Conservation (phyloP, 257 asterid species). For the Capsicum rhomboideum region DNA sequence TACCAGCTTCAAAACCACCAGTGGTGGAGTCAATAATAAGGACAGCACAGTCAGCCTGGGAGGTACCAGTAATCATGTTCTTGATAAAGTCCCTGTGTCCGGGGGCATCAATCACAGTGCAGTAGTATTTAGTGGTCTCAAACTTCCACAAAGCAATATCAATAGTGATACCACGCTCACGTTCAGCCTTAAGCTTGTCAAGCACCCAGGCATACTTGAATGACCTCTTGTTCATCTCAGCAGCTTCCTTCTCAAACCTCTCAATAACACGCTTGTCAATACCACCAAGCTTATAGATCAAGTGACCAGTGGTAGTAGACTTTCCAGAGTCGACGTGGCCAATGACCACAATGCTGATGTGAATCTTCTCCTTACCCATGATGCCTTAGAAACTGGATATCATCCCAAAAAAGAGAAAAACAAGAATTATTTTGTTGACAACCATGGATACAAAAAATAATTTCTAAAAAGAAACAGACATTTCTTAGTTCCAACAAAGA, state of each 20-base stretch:
- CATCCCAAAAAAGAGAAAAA: not conserved
- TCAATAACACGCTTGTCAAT: constrained; percentile 84
- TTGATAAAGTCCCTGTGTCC: constrained; percentile 82
- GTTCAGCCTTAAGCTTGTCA: constrained; percentile 89
- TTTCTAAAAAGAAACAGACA: not conserved
- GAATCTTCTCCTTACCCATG: constrained; percentile 37
- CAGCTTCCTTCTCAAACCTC: constrained; percentile 86
- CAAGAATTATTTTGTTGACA: not conserved
- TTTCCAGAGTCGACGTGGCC: constrained; percentile 46
- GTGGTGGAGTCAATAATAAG: constrained; percentile 79
- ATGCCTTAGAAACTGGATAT: not conserved
- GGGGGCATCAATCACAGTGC: constrained; percentile 86
- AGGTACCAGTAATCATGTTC: constrained; percentile 82
- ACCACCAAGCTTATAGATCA: constrained; percentile 80
- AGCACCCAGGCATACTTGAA: constrained; percentile 91
- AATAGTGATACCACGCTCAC: constrained; percentile 83
- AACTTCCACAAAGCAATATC: constrained; percentile 87
- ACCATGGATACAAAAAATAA: not conserved
- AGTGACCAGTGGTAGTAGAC: constrained; percentile 43
- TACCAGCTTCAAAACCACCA: constrained; percentile 87
- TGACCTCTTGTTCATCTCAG: constrained; percentile 84
- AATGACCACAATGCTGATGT: constrained; percentile 38
- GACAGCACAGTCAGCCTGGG: constrained; percentile 85
- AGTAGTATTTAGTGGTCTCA: constrained; percentile 79
- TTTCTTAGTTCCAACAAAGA: not conserved